phyloP scores from a whole-genome alignment of 2,329 filamentous ascomycete species.

The Penicillium sp. region DNA sequence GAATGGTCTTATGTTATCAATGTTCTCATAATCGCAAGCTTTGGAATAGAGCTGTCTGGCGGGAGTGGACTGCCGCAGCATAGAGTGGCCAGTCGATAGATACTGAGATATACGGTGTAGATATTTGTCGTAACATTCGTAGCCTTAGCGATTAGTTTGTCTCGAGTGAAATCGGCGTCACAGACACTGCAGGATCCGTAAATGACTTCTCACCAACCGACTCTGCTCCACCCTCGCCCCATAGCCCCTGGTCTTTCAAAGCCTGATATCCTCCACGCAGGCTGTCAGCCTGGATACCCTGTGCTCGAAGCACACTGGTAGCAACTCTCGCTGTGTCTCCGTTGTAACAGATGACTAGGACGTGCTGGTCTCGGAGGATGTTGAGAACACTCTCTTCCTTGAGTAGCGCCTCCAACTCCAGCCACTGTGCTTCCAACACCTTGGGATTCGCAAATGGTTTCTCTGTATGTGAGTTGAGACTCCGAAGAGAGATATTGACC shows the following conservation, averaged over 20 bases:
- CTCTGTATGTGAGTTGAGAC: conserved; percentile 35
- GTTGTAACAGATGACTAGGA: conserved; percentile 59
- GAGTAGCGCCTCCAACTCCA: conserved; percentile 53
- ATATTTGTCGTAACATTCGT: not conserved
- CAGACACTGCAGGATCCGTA: conserved; percentile 7
- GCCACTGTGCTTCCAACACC: conserved; percentile 54
- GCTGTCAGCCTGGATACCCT: conserved; percentile 54
- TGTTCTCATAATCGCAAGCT: not conserved
- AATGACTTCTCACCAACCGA: conserved; percentile 4
- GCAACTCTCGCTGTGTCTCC: conserved; percentile 61
- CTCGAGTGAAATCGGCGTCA: conserved; percentile 11
- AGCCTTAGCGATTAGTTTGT: conserved; percentile 1
- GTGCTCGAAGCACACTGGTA: conserved; percentile 58
- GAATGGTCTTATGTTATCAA: no score
- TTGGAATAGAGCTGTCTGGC: not conserved
- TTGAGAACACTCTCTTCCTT: conserved; percentile 26
- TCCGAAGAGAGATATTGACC: conserved; percentile 51
- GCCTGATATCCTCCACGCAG: conserved; percentile 49
- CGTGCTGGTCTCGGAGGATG: conserved; percentile 36
- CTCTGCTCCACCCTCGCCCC: conserved; percentile 24
- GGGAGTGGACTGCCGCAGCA: not conserved
- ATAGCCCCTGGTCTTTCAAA: conserved; percentile 33
- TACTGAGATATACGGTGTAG: not conserved
- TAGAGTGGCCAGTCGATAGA: no score
- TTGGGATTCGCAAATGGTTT: conserved; percentile 55